Evolutionary conservation across 2,329 filamentous ascomycete species (phyloP).

Genomic region (Xylariaceae sp.): DNA sequence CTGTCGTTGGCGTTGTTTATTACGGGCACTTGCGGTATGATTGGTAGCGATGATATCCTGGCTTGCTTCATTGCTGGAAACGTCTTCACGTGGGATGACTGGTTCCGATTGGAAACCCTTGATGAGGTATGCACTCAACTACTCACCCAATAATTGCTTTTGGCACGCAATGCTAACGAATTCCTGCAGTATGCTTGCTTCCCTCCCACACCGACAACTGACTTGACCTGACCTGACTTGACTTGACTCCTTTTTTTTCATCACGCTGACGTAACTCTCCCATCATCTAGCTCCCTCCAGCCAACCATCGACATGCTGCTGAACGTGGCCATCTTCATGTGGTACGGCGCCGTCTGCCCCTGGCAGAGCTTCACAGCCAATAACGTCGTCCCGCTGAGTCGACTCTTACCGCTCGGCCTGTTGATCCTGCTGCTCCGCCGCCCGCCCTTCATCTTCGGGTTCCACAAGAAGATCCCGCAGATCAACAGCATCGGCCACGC

Average conservation of each 20-base stretch:
- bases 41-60: slow-evolving; percentile 83
- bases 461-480: slow-evolving; percentile 73
- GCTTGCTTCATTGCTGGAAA: slow-evolving; percentile 93
- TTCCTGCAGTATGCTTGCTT: slow-evolving; percentile 23
- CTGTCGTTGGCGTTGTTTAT: slow-evolving; percentile 83
- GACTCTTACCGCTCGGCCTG: slow-evolving; percentile 67
- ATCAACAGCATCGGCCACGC: slow-evolving; percentile 71
- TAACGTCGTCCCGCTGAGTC: slow-evolving; percentile 64
- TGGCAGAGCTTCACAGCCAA: slow-evolving; percentile 68
- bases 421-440: slow-evolving; percentile 72
- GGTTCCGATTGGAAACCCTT: slow-evolving; percentile 82
- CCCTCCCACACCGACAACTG: not conserved
- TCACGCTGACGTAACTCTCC: slow-evolving; percentile 14
- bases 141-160: not conserved
- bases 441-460: slow-evolving; percentile 66
- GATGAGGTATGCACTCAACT: slow-evolving; percentile 55
- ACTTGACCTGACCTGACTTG: not conserved
- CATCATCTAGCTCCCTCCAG: slow-evolving; percentile 58
- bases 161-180: not conserved
- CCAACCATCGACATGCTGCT: slow-evolving; percentile 93
- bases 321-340: slow-evolving; percentile 83
- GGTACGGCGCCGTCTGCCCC: slow-evolving; percentile 81
- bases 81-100: slow-evolving; percentile 87
- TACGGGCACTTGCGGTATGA: slow-evolving; percentile 77
- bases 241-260: not conserved